These are phyloP conservation scores for Pseudozyma thailandica DNA, from an alignment of 1,284 basidiomycete genomes.

Conservation along the genomic window DNA sequence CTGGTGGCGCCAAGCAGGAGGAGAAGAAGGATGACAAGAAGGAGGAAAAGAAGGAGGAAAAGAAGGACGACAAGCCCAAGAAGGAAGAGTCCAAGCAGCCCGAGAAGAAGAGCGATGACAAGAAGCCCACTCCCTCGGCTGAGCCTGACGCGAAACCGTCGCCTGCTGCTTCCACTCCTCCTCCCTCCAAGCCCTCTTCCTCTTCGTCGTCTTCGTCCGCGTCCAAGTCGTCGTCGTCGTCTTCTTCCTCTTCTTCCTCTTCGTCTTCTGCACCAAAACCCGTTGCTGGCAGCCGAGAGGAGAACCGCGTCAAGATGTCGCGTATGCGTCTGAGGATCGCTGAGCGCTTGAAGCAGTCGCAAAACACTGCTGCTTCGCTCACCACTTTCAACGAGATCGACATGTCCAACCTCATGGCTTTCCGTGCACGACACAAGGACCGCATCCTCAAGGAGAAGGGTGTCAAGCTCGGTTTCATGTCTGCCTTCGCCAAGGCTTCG, in stretches of 20 bases:
- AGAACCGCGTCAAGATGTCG: slow-evolving; percentile 78
- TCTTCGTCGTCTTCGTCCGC: slow-evolving; percentile 26
- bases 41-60: slow-evolving; percentile 67
- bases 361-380: slow-evolving; percentile 94
- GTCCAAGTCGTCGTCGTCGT: slow-evolving; percentile 17
- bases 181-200: slow-evolving; percentile 31
- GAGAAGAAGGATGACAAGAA: slow-evolving; percentile 68
- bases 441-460: slow-evolving; percentile 89
- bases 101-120: slow-evolving; percentile 68
- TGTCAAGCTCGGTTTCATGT: slow-evolving; percentile 99
- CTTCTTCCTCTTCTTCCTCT: slow-evolving; percentile 9
- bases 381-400: slow-evolving; percentile 99
- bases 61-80: slow-evolving; percentile 67
- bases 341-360: slow-evolving; percentile 96
- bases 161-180: slow-evolving; percentile 22
- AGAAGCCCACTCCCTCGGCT: slow-evolving; percentile 61
- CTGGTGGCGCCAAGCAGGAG: slow-evolving; percentile 71
- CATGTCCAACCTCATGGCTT: slow-evolving; percentile 93
- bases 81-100: slow-evolving; percentile 51
- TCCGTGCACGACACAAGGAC: slow-evolving; percentile 97
- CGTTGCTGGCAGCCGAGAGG: slow-evolving; percentile 73
- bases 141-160: slow-evolving; percentile 27
- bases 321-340: slow-evolving; percentile 94
- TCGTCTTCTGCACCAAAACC: slow-evolving; percentile 43
- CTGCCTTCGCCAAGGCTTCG: slow-evolving; percentile 90